Conservation (phyloP, 2,329 filamentous ascomycete species). For the Passalora sequoiae region DNA sequence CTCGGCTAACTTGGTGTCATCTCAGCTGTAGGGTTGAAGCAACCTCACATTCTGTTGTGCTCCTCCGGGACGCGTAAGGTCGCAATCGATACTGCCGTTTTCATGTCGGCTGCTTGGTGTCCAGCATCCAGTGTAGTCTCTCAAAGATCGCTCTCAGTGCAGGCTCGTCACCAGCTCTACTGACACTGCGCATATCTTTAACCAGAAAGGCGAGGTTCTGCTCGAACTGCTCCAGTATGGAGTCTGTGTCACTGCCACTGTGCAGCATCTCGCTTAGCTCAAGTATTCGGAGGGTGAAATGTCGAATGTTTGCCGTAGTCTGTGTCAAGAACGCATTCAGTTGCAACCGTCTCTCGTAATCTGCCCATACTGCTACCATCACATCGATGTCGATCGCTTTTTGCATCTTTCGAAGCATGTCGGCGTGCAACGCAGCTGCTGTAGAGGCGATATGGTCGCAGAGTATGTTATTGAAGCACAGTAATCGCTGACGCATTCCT, state of each 20-base stretch:
- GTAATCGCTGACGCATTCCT: slow-evolving; percentile 54
- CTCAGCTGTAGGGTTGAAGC: no score
- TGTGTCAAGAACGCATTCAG: slow-evolving; percentile 65
- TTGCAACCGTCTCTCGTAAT: slow-evolving; percentile 58
- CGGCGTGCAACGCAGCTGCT: slow-evolving; percentile 55
- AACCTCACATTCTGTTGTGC: no score
- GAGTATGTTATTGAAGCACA: slow-evolving; percentile 72
- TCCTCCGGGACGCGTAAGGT: no score
- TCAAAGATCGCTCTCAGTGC: slow-evolving; percentile 80
- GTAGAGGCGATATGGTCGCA: slow-evolving; percentile 72
- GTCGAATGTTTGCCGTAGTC: slow-evolving; percentile 64
- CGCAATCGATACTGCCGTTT: no score
- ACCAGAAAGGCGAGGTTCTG: slow-evolving; percentile 64
- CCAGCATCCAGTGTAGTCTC: slow-evolving; percentile 55
- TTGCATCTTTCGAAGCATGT: slow-evolving; percentile 55
- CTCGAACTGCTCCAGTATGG: slow-evolving; percentile 58
- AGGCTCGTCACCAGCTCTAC: slow-evolving; percentile 64
- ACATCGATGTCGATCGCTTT: slow-evolving; percentile 68
- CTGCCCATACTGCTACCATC: slow-evolving; percentile 67
- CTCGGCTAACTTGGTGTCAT: no score
- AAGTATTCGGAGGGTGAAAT: slow-evolving; percentile 68
- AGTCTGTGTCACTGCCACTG: slow-evolving; percentile 22
- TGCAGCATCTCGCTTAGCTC: slow-evolving; percentile 59
- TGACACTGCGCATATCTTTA: slow-evolving; percentile 67
- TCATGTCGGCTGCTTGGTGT: background rate